Percentiles rank a stretch among this genome's conserved stretches.
Evolutionary conservation across 2,329 filamentous ascomycete species (phyloP).

Genomic region (Phyllosticta citriasiana): DNA sequence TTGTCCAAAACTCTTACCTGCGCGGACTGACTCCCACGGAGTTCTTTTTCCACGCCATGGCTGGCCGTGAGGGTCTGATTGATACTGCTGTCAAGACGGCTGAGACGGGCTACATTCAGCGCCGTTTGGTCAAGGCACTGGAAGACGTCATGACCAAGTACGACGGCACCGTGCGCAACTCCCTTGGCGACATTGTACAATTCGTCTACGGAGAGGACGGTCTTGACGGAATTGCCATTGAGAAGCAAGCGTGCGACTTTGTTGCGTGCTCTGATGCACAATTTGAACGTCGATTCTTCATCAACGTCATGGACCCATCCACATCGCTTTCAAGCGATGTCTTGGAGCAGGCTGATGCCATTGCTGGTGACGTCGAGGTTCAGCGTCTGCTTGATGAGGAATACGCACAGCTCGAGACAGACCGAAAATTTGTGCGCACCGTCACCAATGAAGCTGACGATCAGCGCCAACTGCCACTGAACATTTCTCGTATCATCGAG

Average conservation of each 20-base stretch:
- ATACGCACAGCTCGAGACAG: conserved; percentile 66
- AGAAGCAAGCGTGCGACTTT: conserved; percentile 82
- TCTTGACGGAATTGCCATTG: conserved; percentile 84
- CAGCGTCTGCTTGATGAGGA: conserved; percentile 83
- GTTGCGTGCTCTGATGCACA: conserved; percentile 68
- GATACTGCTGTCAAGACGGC: conserved; percentile 99
- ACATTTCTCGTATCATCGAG: conserved; percentile 82
- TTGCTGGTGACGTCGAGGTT: conserved; percentile 76
- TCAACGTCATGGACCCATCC: conserved; percentile 73
- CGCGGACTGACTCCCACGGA: conserved; percentile 90
- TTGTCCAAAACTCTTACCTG: conserved; percentile 97
- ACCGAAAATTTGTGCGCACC: conserved; percentile 63
- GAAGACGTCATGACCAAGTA: conserved; percentile 98
- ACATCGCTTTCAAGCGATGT: conserved; percentile 56
- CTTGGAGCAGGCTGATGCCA: conserved; percentile 77
- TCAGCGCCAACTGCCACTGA: conserved; percentile 87
- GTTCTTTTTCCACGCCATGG: conserved; percentile 99
- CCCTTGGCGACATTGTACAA: conserved; percentile 88
- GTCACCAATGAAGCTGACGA: conserved; percentile 61
- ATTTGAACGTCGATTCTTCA: conserved; percentile 71
- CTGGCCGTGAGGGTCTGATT: conserved; percentile 98
- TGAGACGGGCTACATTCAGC: conserved; percentile 97
- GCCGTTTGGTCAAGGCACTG: conserved; percentile 92
- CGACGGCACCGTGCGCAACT: conserved; percentile 94
- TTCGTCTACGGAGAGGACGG: conserved; percentile 98